Evolutionary conservation across 108 stramenopile species (phyloP).

Genomic region (Epipyxis sp.): DNA sequence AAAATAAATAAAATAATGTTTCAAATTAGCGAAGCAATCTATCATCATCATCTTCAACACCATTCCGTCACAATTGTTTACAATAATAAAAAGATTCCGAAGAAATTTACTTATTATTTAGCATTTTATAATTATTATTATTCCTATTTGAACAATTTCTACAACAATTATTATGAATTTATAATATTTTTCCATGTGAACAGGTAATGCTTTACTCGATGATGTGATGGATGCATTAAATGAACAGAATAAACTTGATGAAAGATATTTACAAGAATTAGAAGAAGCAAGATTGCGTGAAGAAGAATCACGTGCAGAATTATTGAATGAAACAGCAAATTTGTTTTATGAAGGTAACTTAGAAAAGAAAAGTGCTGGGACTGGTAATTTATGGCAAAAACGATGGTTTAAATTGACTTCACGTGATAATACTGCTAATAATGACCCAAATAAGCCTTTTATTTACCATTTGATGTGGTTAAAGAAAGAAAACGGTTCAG

Average conservation of each 20-base stretch:
- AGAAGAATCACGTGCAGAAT: neutral
- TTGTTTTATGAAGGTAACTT: neutral
- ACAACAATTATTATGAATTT: too few relatives aligned
- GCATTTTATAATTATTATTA: too few relatives aligned
- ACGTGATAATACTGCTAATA: constrained; percentile 3
- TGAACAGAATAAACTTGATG: too few relatives aligned
- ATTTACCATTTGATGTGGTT: neutral
- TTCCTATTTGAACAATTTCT: too few relatives aligned
- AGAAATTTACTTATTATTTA: too few relatives aligned
- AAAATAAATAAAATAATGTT: too few relatives aligned
- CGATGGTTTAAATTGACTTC: neutral
- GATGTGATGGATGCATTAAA: constrained; percentile 10
- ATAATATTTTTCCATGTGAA: too few relatives aligned
- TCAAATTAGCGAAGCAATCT: too few relatives aligned
- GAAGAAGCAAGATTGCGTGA: neutral
- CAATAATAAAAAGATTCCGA: too few relatives aligned
- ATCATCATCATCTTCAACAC: too few relatives aligned
- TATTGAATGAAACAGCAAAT: neutral
- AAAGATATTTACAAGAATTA: too few relatives aligned
- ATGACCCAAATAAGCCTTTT: constrained; percentile 7
- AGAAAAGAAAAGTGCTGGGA: neutral
- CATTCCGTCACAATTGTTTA: too few relatives aligned
- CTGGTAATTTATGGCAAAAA: constrained; percentile 8
- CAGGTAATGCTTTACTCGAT: neutral
- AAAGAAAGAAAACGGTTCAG: constrained; percentile 5